Evolutionary conservation across 1,284 basidiomycete species (phyloP).

Genomic region (Thelephora terrestris): DNA sequence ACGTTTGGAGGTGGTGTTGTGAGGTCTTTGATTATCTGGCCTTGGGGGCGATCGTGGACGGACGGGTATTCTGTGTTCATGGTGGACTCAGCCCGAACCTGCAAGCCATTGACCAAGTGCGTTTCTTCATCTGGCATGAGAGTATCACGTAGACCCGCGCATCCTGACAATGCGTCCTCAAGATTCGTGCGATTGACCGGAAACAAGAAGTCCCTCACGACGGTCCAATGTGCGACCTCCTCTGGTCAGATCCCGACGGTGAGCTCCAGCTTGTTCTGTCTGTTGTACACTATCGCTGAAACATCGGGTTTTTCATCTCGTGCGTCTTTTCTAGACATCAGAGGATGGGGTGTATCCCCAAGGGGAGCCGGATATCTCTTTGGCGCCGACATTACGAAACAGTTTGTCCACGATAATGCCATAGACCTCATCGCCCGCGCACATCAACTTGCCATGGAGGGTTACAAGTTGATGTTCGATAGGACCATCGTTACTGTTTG

Average conservation of each 20-base stretch:
- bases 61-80: conserved; percentile 87
- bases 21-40: conserved; percentile 98
- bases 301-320: neutral
- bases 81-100: conserved; percentile 89
- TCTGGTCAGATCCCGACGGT: conserved; percentile 99
- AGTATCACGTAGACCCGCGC: neutral
- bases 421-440: conserved; percentile 95
- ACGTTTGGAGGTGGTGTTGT: conserved; percentile 98
- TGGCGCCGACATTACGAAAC: conserved; percentile 85
- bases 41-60: conserved; percentile 91
- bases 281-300: neutral
- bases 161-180: conserved; percentile 4
- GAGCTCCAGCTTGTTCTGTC: conserved; percentile 8
- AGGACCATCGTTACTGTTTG: conserved; percentile 94
- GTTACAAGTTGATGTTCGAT: conserved; percentile 98
- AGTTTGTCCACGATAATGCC: conserved; percentile 85
- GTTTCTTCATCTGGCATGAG: conserved; percentile 15
- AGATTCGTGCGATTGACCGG: conserved; percentile 94
- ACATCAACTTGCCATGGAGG: conserved; percentile 98
- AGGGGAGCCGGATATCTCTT: conserved; percentile 95
- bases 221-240: conserved; percentile 95
- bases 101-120: conserved; percentile 77
- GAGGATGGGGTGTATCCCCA: conserved; percentile 94
- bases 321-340: conserved; percentile 48
- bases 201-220: conserved; percentile 99